These are phyloP conservation scores for Strobilomyces dryophilus DNA, from an alignment of 768 basidiomycete species.

Conservation along the genomic window DNA sequence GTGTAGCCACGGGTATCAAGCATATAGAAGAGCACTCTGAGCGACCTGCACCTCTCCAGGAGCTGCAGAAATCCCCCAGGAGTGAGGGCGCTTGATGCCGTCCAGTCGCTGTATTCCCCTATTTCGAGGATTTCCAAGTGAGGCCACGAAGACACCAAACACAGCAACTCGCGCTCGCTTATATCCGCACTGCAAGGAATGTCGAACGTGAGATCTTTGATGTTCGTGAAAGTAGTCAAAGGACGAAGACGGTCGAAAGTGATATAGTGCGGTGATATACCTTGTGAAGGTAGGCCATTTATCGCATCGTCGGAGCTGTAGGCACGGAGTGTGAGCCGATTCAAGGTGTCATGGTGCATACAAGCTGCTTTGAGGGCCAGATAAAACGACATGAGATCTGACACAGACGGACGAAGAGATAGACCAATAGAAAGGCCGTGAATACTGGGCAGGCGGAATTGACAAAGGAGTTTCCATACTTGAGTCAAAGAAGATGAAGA, in stretches of 20 bases:
- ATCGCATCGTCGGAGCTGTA: not conserved
- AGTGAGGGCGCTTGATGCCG: not conserved
- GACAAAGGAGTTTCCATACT: no score
- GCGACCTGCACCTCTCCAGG: not conserved
- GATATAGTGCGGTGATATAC: no score
- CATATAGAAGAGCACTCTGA: not conserved
- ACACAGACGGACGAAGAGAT: no score
- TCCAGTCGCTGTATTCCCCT: not conserved
- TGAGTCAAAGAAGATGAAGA: no score
- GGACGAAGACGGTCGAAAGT: not conserved
- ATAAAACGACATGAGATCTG: no score
- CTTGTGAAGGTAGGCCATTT: not conserved
- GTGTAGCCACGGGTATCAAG: not conserved
- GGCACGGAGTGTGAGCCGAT: not conserved
- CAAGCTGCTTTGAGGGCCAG: no score
- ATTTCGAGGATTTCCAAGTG: not conserved
- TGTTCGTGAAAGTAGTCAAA: not conserved
- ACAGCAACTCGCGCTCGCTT: not conserved
- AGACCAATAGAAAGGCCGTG: no score
- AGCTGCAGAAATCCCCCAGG: not conserved
- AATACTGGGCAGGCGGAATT: no score
- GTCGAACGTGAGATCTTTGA: not conserved
- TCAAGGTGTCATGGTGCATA: not conserved
- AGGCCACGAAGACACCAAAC: not conserved
- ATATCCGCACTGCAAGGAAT: not conserved